These are phyloP conservation scores for Cytospora leucostoma DNA, from an alignment of 2,329 filamentous ascomycete species.

Conservation along the genomic window DNA sequence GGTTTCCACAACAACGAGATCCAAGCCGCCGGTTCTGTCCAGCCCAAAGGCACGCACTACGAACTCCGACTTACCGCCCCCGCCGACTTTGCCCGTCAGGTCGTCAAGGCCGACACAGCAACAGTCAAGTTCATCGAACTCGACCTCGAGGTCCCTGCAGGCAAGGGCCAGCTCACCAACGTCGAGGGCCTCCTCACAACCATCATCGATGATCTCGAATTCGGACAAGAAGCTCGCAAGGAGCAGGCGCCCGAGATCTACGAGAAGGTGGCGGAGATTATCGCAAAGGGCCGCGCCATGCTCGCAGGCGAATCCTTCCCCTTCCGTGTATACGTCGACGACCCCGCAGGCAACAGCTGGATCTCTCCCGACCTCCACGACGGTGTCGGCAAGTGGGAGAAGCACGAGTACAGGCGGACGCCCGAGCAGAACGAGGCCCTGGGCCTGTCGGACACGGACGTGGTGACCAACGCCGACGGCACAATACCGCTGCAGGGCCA, in stretches of 20 bases:
- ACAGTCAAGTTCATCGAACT: constrained; percentile 86
- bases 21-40: constrained; percentile 87
- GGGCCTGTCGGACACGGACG: constrained; percentile 67
- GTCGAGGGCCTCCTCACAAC: constrained; percentile 83
- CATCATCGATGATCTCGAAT: constrained; percentile 77
- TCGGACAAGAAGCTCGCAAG: constrained; percentile 82
- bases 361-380: constrained; percentile 85
- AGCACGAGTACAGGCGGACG: constrained; percentile 80
- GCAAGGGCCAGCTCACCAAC: constrained; percentile 89
- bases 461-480: constrained; percentile 44
- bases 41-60: constrained; percentile 84
- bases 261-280: constrained; percentile 74
- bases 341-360: constrained; percentile 94
- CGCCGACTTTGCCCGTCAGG: constrained; percentile 78
- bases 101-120: constrained; percentile 90
- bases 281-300: constrained; percentile 75
- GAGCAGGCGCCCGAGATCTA: constrained; percentile 75
- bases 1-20: constrained; percentile 89
- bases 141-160: constrained; percentile 89
- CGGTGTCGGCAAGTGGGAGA: constrained; percentile 82
- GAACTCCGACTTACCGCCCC: constrained; percentile 74
- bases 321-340: constrained; percentile 85
- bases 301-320: constrained; percentile 76
- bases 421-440: constrained; percentile 84
- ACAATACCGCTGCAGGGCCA: constrained; percentile 51